phyloP scores from a whole-genome alignment of 345 rosid species.

The Brassica incana region DNA sequence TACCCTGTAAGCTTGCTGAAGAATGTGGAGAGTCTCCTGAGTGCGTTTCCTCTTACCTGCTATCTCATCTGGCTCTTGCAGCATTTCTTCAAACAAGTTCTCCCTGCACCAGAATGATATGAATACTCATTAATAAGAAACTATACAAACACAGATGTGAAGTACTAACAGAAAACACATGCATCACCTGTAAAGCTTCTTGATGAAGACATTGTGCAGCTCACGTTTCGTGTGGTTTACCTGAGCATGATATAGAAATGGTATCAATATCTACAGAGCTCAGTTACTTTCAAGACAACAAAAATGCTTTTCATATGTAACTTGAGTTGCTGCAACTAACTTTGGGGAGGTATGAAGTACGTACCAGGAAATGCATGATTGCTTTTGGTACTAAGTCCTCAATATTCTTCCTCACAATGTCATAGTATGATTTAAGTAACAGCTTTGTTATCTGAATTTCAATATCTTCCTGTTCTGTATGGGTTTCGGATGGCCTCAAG shows the following conservation, averaged over 20 bases:
- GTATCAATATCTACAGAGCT: conserved; percentile 16
- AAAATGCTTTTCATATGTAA: background rate
- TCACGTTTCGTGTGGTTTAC: conserved; percentile 97
- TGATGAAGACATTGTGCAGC: conserved; percentile 89
- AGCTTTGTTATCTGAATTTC: conserved; percentile 81
- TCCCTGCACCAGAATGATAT: conserved; percentile 57
- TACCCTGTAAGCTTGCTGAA: conserved; percentile 93
- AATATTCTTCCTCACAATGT: conserved; percentile 91
- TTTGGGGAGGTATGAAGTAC: conserved; percentile 4
- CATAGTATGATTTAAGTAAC: conserved; percentile 85
- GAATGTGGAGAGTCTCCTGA: conserved; percentile 78
- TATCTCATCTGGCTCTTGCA: conserved; percentile 95
- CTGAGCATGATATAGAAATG: conserved; percentile 42
- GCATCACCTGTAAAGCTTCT: conserved; percentile 88
- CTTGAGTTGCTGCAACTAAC: background rate
- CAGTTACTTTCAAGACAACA: background rate
- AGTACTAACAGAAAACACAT: background rate
- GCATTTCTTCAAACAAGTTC: conserved; percentile 95
- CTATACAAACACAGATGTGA: conserved; percentile 9
- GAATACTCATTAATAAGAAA: background rate
- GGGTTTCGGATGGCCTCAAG: conserved; percentile 81
- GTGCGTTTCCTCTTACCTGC: conserved; percentile 83
- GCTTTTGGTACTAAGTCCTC: conserved; percentile 91
- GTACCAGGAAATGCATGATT: conserved; percentile 96
- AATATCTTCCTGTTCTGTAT: conserved; percentile 77